Evolutionary conservation across 176 grass and related monocot genomes (phyloP).

Genomic region (Juncus effusus): DNA sequence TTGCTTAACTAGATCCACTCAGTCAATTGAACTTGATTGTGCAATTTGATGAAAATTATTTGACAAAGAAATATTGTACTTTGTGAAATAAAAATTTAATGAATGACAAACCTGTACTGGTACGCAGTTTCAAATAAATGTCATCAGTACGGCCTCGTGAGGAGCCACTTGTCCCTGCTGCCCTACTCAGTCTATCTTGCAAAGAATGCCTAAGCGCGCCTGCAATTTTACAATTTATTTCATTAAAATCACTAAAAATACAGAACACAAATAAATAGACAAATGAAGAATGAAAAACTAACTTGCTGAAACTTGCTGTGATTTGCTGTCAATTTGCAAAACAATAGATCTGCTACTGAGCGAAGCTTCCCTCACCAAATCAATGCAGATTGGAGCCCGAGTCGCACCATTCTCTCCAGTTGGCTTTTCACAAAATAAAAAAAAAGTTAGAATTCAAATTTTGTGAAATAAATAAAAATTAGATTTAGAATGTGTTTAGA

Average conservation of each 20-base stretch:
- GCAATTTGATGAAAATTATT: neutral
- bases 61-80: neutral
- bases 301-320: constrained; percentile 84
- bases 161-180: constrained; percentile 23
- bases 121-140: constrained; percentile 64
- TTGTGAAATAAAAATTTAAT: neutral
- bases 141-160: constrained; percentile 45
- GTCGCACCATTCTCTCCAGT: constrained; percentile 91
- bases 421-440: constrained; percentile 41
- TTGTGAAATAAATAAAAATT: constrained; percentile 1
- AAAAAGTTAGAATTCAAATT: constrained; percentile 2
- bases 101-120: constrained; percentile 50
- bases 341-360: constrained; percentile 62
- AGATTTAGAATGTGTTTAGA: neutral
- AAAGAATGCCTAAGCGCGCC: constrained; percentile 84
- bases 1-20: neutral
- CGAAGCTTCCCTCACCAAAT: constrained; percentile 62
- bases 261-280: neutral
- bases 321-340: constrained; percentile 70
- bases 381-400: constrained; percentile 56
- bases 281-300: constrained; percentile 30
- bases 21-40: no score
- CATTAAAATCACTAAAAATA: neutral
- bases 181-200: constrained; percentile 72
- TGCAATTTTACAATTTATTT: constrained; percentile 12